These are phyloP conservation scores for Phycomyces nitens DNA, from an alignment of 192 early-diverging fungal genomes.

Conservation along the genomic window DNA sequence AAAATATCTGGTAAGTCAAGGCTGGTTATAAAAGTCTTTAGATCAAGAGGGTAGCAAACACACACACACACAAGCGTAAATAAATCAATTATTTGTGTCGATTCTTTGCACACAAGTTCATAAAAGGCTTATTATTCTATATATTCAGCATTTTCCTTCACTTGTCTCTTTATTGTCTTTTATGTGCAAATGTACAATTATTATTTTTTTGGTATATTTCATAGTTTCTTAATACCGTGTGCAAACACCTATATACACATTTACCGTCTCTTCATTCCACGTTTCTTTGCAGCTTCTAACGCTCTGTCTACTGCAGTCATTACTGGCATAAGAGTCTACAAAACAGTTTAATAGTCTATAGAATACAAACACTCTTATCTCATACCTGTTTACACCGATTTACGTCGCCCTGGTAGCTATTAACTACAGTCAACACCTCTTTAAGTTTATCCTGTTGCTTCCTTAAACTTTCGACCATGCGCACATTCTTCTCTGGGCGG, in stretches of 20 bases:
- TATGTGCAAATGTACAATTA: too few relatives aligned
- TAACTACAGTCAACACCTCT: constrained; percentile 37
- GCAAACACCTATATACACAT: constrained; percentile 1
- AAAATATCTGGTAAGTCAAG: too few relatives aligned
- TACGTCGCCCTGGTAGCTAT: constrained; percentile 28
- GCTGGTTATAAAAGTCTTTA: too few relatives aligned
- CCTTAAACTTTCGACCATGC: constrained; percentile 46
- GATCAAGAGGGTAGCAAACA: too few relatives aligned
- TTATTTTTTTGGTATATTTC: too few relatives aligned
- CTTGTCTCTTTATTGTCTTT: too few relatives aligned
- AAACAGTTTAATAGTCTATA: background rate
- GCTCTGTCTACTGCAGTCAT: constrained; percentile 40
- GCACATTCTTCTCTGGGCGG: constrained; percentile 42
- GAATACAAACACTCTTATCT: background rate
- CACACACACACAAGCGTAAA: too few relatives aligned
- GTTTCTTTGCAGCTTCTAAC: constrained; percentile 39
- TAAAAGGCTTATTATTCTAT: too few relatives aligned
- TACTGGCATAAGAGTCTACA: constrained; percentile 43
- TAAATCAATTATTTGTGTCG: too few relatives aligned
- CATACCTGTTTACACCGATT: constrained; percentile 29
- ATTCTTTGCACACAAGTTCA: too few relatives aligned
- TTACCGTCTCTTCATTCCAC: constrained; percentile 15
- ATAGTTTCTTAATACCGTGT: too few relatives aligned
- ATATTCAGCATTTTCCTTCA: too few relatives aligned
- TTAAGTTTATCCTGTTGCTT: constrained; percentile 40